Evolutionary conservation across 352 stramenopile genomes (phyloP), one percentile per base, ranked within the genome.

Genomic region (Phytopythium oedochilum): DNA sequence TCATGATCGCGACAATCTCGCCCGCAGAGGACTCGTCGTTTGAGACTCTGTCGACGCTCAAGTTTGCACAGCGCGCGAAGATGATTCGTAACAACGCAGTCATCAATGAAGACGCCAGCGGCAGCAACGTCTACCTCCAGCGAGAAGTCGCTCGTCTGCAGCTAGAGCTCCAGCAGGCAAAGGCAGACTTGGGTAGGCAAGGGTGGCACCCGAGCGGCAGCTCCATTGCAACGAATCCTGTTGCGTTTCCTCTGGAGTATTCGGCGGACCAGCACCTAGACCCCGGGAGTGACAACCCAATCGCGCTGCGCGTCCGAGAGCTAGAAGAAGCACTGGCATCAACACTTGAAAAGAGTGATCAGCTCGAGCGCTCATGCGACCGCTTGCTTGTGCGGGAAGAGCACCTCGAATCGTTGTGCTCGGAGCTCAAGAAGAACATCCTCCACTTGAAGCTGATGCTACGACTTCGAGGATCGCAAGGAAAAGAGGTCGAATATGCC

Each of bases 41-140:
- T 34, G 85, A 95, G 57, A 93, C 85, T 17, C 70, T 92, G 7
- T 92, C 81, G 2, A 95, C 85, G 25, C 70, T 95, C 0, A 92
- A 92, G 43, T 95, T 93, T 66, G 85, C 85, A 3, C 82, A 92
- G 53, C 70, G 85, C 45, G 85, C 85, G 0, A 95, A 94, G 53
- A 73, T 89, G 53, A 94, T 95, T 60, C 81, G 84, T 25, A 95
- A 95, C 62, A 89, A 86, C 26, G 83, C 82, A 8, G 62, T 91
- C 14, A 86, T 91, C 52, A 95, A 94, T 39, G 85, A 95, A 72
- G 82, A 92, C 51, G 74, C 84, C 15, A 72, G 66, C 8, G 85
- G 85, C 4, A 92, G 66, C 38, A 64, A 77, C 11, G 42, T 71
- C 0, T 75, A 81, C 35, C 58, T 94, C 17, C 84, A 94, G 54